A percentile compares a stretch with the other conserved stretches of the same genome.
Evolutionary conservation across 2,329 filamentous ascomycete genomes (phyloP).

Genomic region (Fusarium sp.): DNA sequence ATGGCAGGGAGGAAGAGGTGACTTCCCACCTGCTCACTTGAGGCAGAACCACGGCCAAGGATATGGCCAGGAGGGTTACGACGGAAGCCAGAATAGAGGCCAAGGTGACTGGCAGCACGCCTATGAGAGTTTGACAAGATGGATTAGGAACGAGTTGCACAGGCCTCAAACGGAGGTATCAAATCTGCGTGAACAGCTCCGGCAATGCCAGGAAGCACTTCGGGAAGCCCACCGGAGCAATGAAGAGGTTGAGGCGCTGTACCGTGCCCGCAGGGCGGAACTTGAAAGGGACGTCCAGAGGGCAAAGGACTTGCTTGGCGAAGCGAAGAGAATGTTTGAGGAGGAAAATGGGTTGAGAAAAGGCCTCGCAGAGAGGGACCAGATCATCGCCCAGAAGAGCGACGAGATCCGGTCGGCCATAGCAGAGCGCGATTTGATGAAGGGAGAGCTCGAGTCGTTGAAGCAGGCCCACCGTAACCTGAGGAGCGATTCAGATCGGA

Average conservation of each 20-base stretch:
- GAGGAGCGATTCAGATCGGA: too few relatives aligned
- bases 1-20: not conserved
- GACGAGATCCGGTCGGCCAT: not conserved
- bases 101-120: not conserved
- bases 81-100: not conserved
- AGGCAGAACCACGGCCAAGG: not conserved
- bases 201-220: not conserved
- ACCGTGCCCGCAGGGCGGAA: not conserved
- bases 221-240: not conserved
- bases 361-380: not conserved
- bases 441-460: too few relatives aligned
- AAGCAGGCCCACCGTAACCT: too few relatives aligned
- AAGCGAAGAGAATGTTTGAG: too few relatives aligned
- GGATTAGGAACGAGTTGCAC: not conserved
- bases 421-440: not conserved
- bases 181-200: not conserved
- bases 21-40: not conserved
- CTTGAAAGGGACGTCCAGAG: not conserved
- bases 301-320: too few relatives aligned
- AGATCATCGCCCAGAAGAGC: not conserved
- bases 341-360: too few relatives aligned
- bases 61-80: not conserved
- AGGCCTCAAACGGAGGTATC: not conserved
- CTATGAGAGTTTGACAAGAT: not conserved
- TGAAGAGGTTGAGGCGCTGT: not conserved